These are phyloP conservation scores for Hysterium pulicare DNA, from an alignment of 2,329 filamentous ascomycete species.

Conservation along the genomic window DNA sequence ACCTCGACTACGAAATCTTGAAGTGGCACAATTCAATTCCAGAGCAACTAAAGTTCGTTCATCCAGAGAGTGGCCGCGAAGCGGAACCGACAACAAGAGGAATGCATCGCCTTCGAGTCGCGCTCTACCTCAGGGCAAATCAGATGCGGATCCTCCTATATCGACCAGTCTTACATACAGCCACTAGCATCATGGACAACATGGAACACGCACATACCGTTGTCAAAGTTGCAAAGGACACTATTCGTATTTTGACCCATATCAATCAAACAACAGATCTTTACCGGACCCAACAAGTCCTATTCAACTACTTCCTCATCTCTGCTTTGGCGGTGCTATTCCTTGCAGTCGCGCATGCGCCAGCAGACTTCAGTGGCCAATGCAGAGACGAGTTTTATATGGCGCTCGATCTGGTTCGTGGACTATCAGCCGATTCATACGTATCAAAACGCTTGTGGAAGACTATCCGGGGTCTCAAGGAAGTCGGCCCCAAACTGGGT, in stretches of 20 bases:
- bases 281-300: conserved; percentile 68
- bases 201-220: conserved; percentile 68
- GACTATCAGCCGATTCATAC: conserved; percentile 67
- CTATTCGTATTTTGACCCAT: conserved; percentile 66
- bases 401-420: conserved; percentile 70
- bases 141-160: conserved; percentile 89
- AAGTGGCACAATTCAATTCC: conserved; percentile 81
- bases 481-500: conserved; percentile 68
- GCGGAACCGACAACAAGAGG: conserved; percentile 57
- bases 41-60: conserved; percentile 60
- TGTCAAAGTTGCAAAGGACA: conserved; percentile 73
- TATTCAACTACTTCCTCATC: conserved; percentile 77
- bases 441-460: conserved; percentile 72
- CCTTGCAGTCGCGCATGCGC: conserved; percentile 71
- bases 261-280: conserved; percentile 70
- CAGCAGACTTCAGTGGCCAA: conserved; percentile 63
- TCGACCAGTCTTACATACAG: conserved; percentile 80
- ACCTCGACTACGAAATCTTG: conserved; percentile 77
- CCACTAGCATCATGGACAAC: conserved; percentile 77
- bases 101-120: conserved; percentile 70
- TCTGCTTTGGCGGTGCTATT: conserved; percentile 74
- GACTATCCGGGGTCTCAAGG: conserved; percentile 67
- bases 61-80: conserved; percentile 46
- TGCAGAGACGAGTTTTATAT: conserved; percentile 77
- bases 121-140: conserved; percentile 82